Base-by-base conservation (phyloP, 2,329 filamentous ascomycete genomes). In the Aspergillus sp. region DNA sequence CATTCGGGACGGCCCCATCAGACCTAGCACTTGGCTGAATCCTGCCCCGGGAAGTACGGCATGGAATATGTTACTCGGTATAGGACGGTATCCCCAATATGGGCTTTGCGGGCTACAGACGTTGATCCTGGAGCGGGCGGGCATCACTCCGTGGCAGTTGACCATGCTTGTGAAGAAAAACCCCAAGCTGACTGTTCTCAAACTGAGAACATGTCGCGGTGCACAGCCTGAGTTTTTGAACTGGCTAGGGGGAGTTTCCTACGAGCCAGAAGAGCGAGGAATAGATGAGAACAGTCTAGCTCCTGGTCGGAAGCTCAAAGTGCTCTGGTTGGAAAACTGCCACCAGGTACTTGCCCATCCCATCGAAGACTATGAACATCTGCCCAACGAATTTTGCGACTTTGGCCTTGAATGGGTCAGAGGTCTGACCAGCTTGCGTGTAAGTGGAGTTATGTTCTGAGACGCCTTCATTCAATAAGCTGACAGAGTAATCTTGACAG, bases 141-240 rank as follows among this genome's bases (percentile, higher is more conserved):
- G 74, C 4, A 74, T 75, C 58, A 75, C 71, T 3, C 65, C 70
- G 6, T 70, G 69, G 63, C 74, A 77, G 59, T 57, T 77, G 30
- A 68, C 63, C 54, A 72, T 67, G 61, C 67, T 76, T 52, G 69
- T 77, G 27, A 65, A 67, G 58, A 65, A 58, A 8, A 77, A 76
- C 30, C 67, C 68, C 2, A 60, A 59, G 2, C 57, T 77, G 23
- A 67, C 41, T 8, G 66, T 70, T 5, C 52, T 77, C 55, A 70
- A 70, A 48, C 55, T 76, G 27, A 68, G 68, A 38, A 74, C 71
- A 32, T 75, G 74, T 36, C 64, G 68, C 5, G 74, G 73, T 5
- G 73, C 68, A 0, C 70, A 74, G 25, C 67, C 64, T 0, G 71
- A 72, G n/a, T 76, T 77, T 57, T 61, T 77, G 47, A 57, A 72